Base-by-base conservation (phyloP, 208 protist genomes). In the Acanthamoeba lenticulata region DNA sequence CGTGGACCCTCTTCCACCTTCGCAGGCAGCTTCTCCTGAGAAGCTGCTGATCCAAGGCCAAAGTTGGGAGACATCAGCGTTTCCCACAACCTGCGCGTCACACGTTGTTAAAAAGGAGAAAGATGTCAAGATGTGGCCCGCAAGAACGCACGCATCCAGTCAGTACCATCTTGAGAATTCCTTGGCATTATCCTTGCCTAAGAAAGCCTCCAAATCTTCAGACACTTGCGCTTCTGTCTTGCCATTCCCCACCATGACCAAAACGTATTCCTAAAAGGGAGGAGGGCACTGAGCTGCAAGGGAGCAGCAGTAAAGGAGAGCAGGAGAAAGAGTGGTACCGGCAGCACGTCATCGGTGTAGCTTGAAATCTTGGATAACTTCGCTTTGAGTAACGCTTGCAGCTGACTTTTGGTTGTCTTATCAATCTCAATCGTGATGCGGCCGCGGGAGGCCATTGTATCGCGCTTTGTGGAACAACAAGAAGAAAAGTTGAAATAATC, bases 171-270 rank as follows among this genome's bases (percentile, higher is more conserved):
- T 88, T 47, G 77, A 21, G 45, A 88, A 88, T n/a, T 32, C 77
- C 15, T 88, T 88, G 77, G 77, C 77, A 9, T 88, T 47, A 24
- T 88, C 44, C 27, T 32, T 57, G 45, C 77, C 77, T 13, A 88
- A 38, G 34, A 88, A 88, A 40, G 77, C 77, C 40, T 88, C 77
- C 77, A 88, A 57, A 47, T 88, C 77, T 45, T 88, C 44, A 21
- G 77, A 47, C 36, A 88, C 77, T 40, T 88, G 77, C 19, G 40
- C 45, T 40, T 88, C 44, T 0, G 40, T 47, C 45, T 57, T 88
- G 40, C 77, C 77, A 55, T 88, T 88, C 15, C 77, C 77, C 29
- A 88, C 77, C 77, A 88, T 88, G 21, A 88, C 77, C 36, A 88
- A 24, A 17, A 88, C 77, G 77, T 88, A 88, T 29, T 88, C 77